A percentile compares a stretch with the other conserved stretches of the same genome.
These are phyloP conservation scores for Exobasidium cylindrosporum DNA, from an alignment of 1,284 basidiomycete species.

Conservation along the genomic window DNA sequence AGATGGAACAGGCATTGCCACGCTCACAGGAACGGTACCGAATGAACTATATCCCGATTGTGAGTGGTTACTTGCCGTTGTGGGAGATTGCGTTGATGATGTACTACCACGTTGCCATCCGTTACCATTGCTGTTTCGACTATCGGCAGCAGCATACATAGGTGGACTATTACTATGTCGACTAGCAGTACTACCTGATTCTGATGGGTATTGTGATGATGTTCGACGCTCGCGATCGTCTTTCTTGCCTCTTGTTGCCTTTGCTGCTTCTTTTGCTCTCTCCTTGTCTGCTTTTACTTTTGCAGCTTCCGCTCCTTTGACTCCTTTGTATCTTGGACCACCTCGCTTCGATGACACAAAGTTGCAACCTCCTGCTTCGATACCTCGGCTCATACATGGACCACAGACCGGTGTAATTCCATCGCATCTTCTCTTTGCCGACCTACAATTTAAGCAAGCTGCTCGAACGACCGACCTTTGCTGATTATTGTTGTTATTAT, in stretches of 20 bases:
- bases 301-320: constrained; percentile 35
- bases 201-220: background rate
- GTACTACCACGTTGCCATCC: background rate
- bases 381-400: constrained; percentile 33
- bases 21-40: background rate
- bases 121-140: background rate
- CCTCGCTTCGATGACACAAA: constrained; percentile 43
- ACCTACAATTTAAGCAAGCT: constrained; percentile 42
- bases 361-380: constrained; percentile 38
- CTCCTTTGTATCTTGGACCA: constrained; percentile 45
- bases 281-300: constrained; percentile 24
- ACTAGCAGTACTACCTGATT: background rate
- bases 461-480: constrained; percentile 30
- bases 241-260: background rate
- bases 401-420: constrained; percentile 41
- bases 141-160: background rate
- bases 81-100: background rate
- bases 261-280: background rate
- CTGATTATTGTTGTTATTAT: background rate
- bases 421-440: constrained; percentile 45
- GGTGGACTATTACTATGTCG: background rate
- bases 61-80: background rate
- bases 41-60: background rate
- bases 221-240: background rate
- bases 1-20: background rate